Evolutionary conservation across 176 grass and related monocot species (phyloP).

Genomic region (Puccinellia tenuiflora): DNA sequence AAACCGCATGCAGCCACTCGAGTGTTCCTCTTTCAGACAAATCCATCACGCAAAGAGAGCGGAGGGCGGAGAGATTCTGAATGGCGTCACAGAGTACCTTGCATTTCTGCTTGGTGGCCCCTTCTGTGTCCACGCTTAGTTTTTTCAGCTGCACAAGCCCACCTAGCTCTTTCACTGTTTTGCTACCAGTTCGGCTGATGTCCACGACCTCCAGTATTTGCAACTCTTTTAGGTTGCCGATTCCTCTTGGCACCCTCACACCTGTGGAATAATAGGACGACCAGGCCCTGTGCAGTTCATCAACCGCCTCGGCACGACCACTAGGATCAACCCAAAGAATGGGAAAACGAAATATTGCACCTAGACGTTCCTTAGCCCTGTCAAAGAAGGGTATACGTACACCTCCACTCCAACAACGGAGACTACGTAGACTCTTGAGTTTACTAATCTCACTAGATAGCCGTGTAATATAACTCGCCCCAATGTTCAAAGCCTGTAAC

Average conservation of each 20-base stretch:
- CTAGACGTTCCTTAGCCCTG: not conserved
- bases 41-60: not conserved
- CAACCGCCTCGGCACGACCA: not conserved
- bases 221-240: not conserved
- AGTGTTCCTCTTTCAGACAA: not conserved
- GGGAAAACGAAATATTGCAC: not conserved
- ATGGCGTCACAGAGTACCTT: not conserved
- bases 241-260: conserved; percentile 6
- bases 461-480: not conserved
- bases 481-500: not conserved
- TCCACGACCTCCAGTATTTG: not conserved
- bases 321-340: not conserved
- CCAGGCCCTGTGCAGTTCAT: no score
- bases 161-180: not conserved
- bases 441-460: not conserved
- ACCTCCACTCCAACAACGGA: no score
- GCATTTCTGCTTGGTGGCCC: not conserved
- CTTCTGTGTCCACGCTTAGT: not conserved
- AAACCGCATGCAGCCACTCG: not conserved
- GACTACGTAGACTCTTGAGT: not conserved
- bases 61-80: not conserved
- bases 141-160: not conserved
- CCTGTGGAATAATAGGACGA: rapidly evolving
- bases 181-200: not conserved
- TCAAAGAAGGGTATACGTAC: no score